Conservation (phyloP, 495 filamentous ascomycete genomes). For the Stereocaulon alpinum region DNA sequence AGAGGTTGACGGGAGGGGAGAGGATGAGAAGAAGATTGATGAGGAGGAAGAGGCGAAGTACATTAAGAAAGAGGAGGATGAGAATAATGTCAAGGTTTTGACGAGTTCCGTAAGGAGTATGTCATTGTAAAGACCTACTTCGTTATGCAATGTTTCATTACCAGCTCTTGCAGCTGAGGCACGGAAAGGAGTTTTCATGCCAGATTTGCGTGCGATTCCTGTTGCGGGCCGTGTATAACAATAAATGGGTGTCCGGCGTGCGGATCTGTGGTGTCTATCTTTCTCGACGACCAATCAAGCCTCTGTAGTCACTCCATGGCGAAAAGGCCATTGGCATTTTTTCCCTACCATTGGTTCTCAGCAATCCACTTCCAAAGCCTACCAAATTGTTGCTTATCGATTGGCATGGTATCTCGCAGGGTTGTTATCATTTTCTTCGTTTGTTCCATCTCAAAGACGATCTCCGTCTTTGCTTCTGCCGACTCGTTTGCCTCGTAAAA, state of each 20-base stretch:
- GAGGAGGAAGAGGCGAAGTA: neutral
- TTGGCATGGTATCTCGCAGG: slow-evolving; percentile 29
- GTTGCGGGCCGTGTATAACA: too few relatives aligned
- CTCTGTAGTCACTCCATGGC: too few relatives aligned
- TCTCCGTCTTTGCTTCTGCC: slow-evolving; percentile 10
- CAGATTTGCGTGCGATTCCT: too few relatives aligned
- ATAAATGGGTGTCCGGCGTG: too few relatives aligned
- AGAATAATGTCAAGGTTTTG: slow-evolving; percentile 1
- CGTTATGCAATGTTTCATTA: too few relatives aligned
- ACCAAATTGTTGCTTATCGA: slow-evolving; percentile 31
- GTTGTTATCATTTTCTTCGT: slow-evolving; percentile 25
- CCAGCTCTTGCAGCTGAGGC: too few relatives aligned
- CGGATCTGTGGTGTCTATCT: too few relatives aligned
- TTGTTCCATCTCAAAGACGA: slow-evolving; percentile 27
- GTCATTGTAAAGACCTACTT: too few relatives aligned
- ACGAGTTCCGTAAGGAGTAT: neutral
- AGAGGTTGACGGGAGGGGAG: neutral
- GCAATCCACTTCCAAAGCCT: slow-evolving; percentile 39
- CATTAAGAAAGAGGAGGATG: neutral
- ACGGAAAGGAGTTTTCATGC: too few relatives aligned
- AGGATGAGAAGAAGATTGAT: neutral
- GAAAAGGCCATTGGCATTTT: too few relatives aligned
- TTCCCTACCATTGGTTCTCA: neutral
- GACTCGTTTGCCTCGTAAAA: slow-evolving; percentile 21
- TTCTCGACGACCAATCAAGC: too few relatives aligned